phyloP scores from a whole-genome alignment of 345 rosid species.

The Raphanus sativus region DNA sequence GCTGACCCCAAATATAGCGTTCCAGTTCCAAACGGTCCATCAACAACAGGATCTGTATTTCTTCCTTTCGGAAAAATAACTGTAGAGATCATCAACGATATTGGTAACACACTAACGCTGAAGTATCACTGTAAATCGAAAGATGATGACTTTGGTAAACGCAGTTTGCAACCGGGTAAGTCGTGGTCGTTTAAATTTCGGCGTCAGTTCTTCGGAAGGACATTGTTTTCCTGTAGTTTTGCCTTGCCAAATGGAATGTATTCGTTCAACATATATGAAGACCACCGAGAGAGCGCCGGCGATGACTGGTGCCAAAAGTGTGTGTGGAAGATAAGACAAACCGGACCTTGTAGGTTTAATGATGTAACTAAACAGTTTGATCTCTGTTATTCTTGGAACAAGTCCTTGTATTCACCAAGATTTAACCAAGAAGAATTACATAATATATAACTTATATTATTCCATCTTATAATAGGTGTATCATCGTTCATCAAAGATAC shows the following conservation, averaged over 20 bases:
- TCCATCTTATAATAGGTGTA: slow-evolving; percentile 3
- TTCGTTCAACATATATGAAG: slow-evolving; percentile 16
- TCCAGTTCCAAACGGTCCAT: background rate
- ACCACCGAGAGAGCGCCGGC: slow-evolving; percentile 4
- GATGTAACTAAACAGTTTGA: slow-evolving; percentile 10
- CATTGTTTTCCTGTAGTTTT: background rate
- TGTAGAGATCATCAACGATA: slow-evolving; percentile 20
- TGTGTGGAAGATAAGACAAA: slow-evolving; percentile 18
- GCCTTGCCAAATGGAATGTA: background rate
- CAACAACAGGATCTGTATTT: background rate
- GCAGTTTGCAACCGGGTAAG: background rate
- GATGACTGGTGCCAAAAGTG: slow-evolving; percentile 21
- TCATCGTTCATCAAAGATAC: slow-evolving; percentile 19
- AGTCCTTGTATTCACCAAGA: background rate
- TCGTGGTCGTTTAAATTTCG: slow-evolving; percentile 16
- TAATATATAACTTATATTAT: background rate
- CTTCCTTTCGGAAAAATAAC: background rate
- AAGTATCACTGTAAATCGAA: slow-evolving; percentile 30
- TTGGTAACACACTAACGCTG: background rate
- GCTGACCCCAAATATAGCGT: background rate
- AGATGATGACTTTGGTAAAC: slow-evolving; percentile 19
- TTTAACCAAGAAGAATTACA: background rate
- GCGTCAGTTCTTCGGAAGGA: slow-evolving; percentile 2
- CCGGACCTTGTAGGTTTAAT: slow-evolving; percentile 23
- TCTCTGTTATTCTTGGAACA: slow-evolving; percentile 26